Percentiles rank a stretch among this genome's conserved stretches.
Evolutionary conservation across 495 filamentous ascomycete genomes (phyloP).

Genomic region (Podospora conica): DNA sequence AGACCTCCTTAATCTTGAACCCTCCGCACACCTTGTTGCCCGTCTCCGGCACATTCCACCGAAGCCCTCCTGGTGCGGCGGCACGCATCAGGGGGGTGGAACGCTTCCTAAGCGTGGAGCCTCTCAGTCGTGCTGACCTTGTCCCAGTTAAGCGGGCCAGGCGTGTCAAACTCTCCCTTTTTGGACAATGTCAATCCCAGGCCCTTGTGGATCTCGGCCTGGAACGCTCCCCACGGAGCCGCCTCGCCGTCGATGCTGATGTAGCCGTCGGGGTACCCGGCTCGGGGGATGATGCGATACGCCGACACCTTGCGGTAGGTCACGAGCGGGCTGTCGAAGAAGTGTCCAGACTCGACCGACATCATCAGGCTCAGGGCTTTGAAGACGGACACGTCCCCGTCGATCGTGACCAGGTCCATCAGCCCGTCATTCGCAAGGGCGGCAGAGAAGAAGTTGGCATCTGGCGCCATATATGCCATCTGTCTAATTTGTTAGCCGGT

Average conservation of each 20-base stretch:
- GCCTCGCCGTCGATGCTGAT: constrained; percentile 93
- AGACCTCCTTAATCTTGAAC: neutral
- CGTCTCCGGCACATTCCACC: neutral
- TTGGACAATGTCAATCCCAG: constrained; percentile 80
- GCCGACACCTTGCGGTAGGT: constrained; percentile 73
- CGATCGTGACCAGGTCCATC: constrained; percentile 76
- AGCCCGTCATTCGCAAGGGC: constrained; percentile 78
- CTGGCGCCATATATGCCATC: constrained; percentile 87
- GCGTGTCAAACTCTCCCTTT: constrained; percentile 65
- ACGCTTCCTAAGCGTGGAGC: constrained; percentile 19
- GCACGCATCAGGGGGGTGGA: too few relatives aligned
- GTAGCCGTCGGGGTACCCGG: constrained; percentile 59
- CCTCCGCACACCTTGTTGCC: neutral
- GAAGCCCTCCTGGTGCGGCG: neutral
- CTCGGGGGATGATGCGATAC: constrained; percentile 74
- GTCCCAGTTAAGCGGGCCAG: constrained; percentile 49
- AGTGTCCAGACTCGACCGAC: constrained; percentile 60
- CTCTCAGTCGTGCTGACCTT: constrained; percentile 27
- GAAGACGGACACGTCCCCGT: constrained; percentile 62
- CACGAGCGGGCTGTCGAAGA: constrained; percentile 75
- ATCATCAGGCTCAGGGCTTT: constrained; percentile 60
- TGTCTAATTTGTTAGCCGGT: constrained; percentile 18
- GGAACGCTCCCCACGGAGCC: constrained; percentile 79
- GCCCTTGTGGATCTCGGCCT: constrained; percentile 80
- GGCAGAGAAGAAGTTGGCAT: constrained; percentile 82